These are phyloP conservation scores for Dissophora ornata DNA, from an alignment of 192 early-diverging fungal species.

Conservation along the genomic window DNA sequence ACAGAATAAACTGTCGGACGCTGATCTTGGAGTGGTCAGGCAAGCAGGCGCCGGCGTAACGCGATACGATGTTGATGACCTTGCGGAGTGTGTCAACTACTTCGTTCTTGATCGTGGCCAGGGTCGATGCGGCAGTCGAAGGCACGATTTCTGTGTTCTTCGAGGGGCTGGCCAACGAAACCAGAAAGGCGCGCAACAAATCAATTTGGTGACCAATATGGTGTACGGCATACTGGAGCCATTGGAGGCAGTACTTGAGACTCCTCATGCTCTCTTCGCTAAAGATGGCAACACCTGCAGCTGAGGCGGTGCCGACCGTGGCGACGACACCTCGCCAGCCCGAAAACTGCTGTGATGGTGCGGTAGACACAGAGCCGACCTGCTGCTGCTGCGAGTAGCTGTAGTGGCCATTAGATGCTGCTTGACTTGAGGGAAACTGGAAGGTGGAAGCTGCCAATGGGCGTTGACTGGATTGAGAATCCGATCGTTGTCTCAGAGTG, in stretches of 20 bases:
- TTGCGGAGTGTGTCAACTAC: conserved; percentile 85
- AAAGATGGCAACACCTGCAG: conserved; percentile 79
- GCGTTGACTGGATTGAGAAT: conserved; percentile 30
- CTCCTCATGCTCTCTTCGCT: conserved; percentile 91
- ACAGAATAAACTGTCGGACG: conserved; percentile 87
- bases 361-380: not conserved
- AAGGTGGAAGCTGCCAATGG: conserved; percentile 34
- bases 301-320: conserved; percentile 68
- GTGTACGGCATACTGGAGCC: conserved; percentile 85
- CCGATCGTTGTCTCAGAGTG: conserved; percentile 35
- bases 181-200: conserved; percentile 68
- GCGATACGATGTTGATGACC: conserved; percentile 88
- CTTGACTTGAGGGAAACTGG: conserved; percentile 14
- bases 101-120: conserved; percentile 78
- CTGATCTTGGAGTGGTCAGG: conserved; percentile 82
- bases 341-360: conserved; percentile 37
- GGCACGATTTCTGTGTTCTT: conserved; percentile 35
- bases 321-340: conserved; percentile 75
- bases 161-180: conserved; percentile 52
- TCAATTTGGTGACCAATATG: conserved; percentile 77
- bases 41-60: conserved; percentile 86
- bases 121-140: conserved; percentile 49
- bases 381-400: conserved; percentile 17
- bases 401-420: conserved; percentile 12
- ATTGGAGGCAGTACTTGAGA: conserved; percentile 89